Evolutionary conservation across 129 eudicot genomes (phyloP).

Genomic region (Flaveria trinervia): DNA sequence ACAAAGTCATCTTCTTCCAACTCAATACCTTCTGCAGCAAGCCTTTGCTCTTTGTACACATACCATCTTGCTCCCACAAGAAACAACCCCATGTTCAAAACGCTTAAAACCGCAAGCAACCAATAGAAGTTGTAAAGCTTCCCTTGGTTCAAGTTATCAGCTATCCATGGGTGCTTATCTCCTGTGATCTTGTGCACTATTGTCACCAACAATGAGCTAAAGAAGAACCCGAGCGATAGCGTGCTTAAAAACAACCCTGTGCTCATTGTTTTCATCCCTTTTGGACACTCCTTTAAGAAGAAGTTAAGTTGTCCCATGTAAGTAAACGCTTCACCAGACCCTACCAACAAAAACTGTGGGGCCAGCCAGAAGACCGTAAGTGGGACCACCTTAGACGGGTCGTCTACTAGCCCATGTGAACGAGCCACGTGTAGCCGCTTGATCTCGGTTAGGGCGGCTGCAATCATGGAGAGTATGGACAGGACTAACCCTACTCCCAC

Average conservation of each 20-base stretch:
- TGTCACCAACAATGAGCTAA: constrained; percentile 51
- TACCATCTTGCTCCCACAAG: constrained; percentile 43
- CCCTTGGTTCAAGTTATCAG: constrained; percentile 51
- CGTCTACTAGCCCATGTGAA: constrained; percentile 43
- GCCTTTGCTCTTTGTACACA: constrained; percentile 78
- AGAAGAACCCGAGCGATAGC: constrained; percentile 55
- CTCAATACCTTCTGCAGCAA: constrained; percentile 75
- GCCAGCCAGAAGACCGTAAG: constrained; percentile 61
- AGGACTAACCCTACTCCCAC: constrained; percentile 61
- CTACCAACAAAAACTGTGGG: constrained; percentile 81
- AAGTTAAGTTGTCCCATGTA: constrained; percentile 82
- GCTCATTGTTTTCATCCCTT: constrained; percentile 75
- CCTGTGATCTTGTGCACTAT: constrained; percentile 51
- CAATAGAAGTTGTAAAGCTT: constrained; percentile 56
- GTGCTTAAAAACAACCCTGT: constrained; percentile 66
- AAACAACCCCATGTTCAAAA: constrained; percentile 40
- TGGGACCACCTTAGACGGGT: constrained; percentile 41
- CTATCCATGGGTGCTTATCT: constrained; percentile 47
- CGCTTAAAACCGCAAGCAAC: constrained; percentile 43
- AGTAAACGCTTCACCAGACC: constrained; percentile 84
- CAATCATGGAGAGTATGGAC: constrained; percentile 61
- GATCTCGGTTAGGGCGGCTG: constrained; percentile 65
- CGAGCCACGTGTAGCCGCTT: constrained; percentile 52
- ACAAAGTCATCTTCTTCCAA: constrained; percentile 56
- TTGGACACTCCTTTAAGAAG: constrained; percentile 58